A percentile compares a stretch with the other conserved stretches of the same genome.
Evolutionary conservation across 1,284 basidiomycete genomes (phyloP).

Genomic region (Golubevia pallescens): DNA sequence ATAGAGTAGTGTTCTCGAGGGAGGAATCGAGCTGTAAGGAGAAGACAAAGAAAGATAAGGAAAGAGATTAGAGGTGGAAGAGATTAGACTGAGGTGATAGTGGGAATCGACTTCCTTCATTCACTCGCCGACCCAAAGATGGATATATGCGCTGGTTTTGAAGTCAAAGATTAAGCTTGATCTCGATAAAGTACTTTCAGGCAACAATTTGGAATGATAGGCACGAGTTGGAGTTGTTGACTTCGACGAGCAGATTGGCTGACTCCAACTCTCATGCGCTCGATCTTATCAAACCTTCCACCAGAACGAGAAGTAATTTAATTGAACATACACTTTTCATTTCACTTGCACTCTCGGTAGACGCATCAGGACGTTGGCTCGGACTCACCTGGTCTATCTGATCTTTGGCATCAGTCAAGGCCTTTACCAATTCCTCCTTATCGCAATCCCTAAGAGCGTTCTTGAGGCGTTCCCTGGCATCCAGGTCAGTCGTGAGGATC

Average conservation of each 20-base stretch:
- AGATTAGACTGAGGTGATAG: too few species aligned
- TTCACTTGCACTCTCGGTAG: conserved; percentile 3
- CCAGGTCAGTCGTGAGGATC: conserved; percentile 11
- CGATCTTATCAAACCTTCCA: background rate
- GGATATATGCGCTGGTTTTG: background rate
- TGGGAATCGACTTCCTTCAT: background rate
- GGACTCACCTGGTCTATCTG: conserved; percentile 33
- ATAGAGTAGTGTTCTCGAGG: background rate
- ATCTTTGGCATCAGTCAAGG: conserved; percentile 42
- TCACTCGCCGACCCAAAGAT: background rate
- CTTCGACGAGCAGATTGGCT: too few species aligned
- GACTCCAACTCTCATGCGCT: conserved; percentile 22
- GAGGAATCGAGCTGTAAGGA: background rate
- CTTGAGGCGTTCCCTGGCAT: conserved; percentile 39
- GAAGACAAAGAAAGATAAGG: background rate
- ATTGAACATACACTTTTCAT: background rate
- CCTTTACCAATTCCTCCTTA: conserved; percentile 39
- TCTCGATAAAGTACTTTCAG: too few species aligned
- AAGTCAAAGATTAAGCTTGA: background rate
- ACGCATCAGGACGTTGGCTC: too few species aligned
- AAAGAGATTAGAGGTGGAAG: background rate
- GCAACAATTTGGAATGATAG: too few species aligned
- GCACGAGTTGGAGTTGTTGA: too few species aligned
- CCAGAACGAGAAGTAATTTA: background rate
- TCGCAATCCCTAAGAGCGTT: conserved; percentile 31